These are phyloP conservation scores for Drechslera avenae DNA, from an alignment of 2,329 filamentous ascomycete species.

Conservation along the genomic window DNA sequence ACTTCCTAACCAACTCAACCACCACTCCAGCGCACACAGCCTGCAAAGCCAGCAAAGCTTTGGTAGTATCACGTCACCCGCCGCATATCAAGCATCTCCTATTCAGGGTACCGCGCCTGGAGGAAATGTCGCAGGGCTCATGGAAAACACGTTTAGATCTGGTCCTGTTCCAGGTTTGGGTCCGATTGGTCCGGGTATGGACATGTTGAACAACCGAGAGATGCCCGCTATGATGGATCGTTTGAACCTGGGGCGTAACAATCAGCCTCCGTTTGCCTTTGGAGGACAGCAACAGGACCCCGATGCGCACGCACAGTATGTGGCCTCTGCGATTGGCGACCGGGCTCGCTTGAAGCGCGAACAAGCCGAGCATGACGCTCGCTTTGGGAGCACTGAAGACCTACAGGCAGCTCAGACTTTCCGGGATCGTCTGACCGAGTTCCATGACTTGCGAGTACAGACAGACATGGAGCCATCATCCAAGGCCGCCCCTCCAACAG, in stretches of 20 bases:
- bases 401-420: constrained; percentile 49
- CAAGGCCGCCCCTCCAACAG: constrained; percentile 33
- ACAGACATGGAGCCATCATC: constrained; percentile 61
- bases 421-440: constrained; percentile 78
- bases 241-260: constrained; percentile 63
- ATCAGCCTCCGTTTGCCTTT: constrained; percentile 57
- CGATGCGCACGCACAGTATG: constrained; percentile 59
- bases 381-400: constrained; percentile 35
- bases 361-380: constrained; percentile 61
- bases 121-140: constrained; percentile 65
- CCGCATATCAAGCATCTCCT: constrained; percentile 67
- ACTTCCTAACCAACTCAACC: constrained; percentile 72
- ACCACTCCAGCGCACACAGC: constrained; percentile 93
- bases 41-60: constrained; percentile 97
- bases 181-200: constrained; percentile 52
- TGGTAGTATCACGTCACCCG: constrained; percentile 89
- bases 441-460: constrained; percentile 77
- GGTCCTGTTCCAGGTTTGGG: constrained; percentile 49
- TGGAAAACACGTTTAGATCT: constrained; percentile 63
- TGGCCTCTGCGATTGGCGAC: constrained; percentile 65
- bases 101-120: constrained; percentile 58
- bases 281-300: constrained; percentile 54
- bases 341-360: constrained; percentile 65
- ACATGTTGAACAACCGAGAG: constrained; percentile 59
- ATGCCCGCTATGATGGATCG: constrained; percentile 68